Evolutionary conservation across 179 eudicot genomes (phyloP).

Genomic region (Beta macrorhiza): DNA sequence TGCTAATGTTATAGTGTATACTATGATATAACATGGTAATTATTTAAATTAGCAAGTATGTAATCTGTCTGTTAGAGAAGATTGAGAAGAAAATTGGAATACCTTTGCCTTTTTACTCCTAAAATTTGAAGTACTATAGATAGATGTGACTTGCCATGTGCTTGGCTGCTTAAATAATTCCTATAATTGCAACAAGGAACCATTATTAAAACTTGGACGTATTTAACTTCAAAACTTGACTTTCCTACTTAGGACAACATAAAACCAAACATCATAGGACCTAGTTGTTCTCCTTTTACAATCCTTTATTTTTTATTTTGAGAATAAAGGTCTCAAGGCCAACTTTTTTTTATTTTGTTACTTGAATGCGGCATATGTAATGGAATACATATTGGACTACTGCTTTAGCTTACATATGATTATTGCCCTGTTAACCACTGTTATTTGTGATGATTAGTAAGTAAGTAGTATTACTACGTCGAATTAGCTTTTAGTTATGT

Average conservation of each 20-base stretch:
- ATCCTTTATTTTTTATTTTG: background rate
- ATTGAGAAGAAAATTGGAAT: too few relatives aligned
- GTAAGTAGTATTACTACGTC: too few relatives aligned
- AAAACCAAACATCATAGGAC: conserved; percentile 13
- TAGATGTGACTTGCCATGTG: conserved; percentile 12
- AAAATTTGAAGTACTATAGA: too few relatives aligned
- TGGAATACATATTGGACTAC: too few relatives aligned
- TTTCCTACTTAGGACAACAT: conserved; percentile 8
- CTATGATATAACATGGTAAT: too few relatives aligned
- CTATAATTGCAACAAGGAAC: background rate
- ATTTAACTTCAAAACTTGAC: background rate
- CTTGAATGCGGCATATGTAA: background rate
- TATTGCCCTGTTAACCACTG: background rate
- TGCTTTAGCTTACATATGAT: background rate
- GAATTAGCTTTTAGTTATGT: too few relatives aligned
- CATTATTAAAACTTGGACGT: background rate
- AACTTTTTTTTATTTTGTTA: background rate
- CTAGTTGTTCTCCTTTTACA: conserved; percentile 2
- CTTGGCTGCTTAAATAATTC: background rate
- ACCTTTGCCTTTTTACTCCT: too few relatives aligned
- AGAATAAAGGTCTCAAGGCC: background rate
- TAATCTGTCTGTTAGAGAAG: too few relatives aligned
- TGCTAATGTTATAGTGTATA: too few relatives aligned
- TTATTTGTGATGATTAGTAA: too few relatives aligned
- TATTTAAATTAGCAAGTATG: too few relatives aligned